Base-by-base conservation (phyloP, 2,329 filamentous ascomycete species). In the Scleromitrula shiraiana region DNA sequence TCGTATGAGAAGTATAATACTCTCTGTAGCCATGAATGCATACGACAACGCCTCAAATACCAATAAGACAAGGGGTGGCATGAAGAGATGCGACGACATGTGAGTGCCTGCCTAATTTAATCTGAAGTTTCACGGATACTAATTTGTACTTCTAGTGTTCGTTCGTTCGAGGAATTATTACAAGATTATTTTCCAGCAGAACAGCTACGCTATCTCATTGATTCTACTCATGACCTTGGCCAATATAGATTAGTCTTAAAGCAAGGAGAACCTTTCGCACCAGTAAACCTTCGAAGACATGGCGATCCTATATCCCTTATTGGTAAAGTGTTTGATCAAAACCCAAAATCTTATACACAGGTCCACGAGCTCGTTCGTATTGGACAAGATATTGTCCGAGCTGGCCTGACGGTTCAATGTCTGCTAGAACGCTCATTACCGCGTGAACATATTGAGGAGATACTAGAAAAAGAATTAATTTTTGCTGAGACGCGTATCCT, bases 41-140 rank as follows among this genome's bases (percentile, higher is more conserved):
- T 93, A 89, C 60, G 87, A 93, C 59, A 87, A 87, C 60, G 86
- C 87, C 3, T 86, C 83, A 19, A 93, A 93, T 59, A 84, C 85
- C 0, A 89, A 91, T 57, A 78, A 79, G 47, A 85, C 77, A 2
- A 75, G 86, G 55, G 87, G 87, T 14, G 83, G 83, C 0, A 73
- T 93, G 59, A 88, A 87, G 65, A 87, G 81, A 64, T 88, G 85
- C 38, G 75, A 83, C 55, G 83, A 88, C 41, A 84, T 87, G 83
- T 85, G n/a, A n/a, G n/a, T n/a, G n/a, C n/a, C n/a, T n/a, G n/a
- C n/a, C n/a, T n/a, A n/a, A n/a, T n/a, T n/a, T n/a, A n/a, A n/a
- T n/a, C n/a, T n/a, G n/a, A 68, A 66, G 78, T 63, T 30, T 12
- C 38, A 30, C 29, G n/a, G 7, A 15, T 17, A 33, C 27, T 40